Evolutionary conservation across 495 filamentous ascomycete genomes (phyloP).

Genomic region (Tricharina praecox): DNA sequence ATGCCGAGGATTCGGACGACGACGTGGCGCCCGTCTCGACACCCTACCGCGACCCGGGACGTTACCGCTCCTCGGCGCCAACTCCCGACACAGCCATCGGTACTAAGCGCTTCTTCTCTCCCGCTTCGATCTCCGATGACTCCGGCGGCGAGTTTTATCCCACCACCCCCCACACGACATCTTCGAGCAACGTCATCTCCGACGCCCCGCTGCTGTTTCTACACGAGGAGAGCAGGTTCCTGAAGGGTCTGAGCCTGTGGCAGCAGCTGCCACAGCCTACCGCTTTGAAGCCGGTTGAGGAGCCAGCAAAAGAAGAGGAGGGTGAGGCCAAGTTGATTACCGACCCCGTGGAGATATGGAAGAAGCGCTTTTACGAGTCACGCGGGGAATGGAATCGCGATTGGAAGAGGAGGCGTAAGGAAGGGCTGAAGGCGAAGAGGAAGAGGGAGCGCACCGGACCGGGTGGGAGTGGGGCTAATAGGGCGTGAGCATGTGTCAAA

Average conservation of each 20-base stretch:
- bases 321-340: constrained; percentile 30
- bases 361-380: constrained; percentile 84
- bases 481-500: background rate
- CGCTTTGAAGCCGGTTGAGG: constrained; percentile 14
- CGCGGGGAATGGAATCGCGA: constrained; percentile 75
- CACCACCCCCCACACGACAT: background rate
- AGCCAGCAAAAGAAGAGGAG: constrained; percentile 23
- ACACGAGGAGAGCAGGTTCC: constrained; percentile 21
- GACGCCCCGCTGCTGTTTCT: constrained; percentile 16
- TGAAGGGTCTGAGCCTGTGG: constrained; percentile 24
- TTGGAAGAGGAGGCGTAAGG: constrained; percentile 73
- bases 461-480: constrained; percentile 4
- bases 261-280: constrained; percentile 13
- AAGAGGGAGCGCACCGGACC: constrained; percentile 47
- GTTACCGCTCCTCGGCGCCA: constrained; percentile 48
- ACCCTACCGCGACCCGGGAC: constrained; percentile 9
- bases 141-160: background rate
- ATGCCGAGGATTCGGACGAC: constrained; percentile 38
- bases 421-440: constrained; percentile 68
- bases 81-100: constrained; percentile 86
- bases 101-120: constrained; percentile 34
- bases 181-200: background rate
- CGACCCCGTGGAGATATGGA: constrained; percentile 39
- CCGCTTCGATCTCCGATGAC: background rate
- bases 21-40: constrained; percentile 27